Base-by-base conservation (phyloP, 2,329 filamentous ascomycete species). In the Aureobasidium leucospermi region DNA sequence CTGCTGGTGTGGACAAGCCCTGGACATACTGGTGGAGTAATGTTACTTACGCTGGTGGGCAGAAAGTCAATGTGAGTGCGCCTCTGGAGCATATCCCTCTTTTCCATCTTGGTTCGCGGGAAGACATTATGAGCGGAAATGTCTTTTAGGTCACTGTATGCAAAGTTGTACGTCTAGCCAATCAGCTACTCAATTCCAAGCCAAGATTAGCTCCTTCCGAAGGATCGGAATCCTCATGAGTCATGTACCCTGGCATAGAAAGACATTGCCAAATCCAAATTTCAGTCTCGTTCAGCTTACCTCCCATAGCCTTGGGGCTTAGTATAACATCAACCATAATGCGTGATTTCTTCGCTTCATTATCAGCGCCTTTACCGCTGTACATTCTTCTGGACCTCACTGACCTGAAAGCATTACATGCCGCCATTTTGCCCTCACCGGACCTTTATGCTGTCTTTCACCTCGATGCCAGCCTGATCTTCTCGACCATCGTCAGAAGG, bases 21-120 rank as follows among this genome's bases (percentile, higher is more conserved):
- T 75, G 73, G 73, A 74, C 71, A 23, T 73, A 74, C 58, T 74
- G 73, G 73, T 74, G 73, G 73, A 72, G 71, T 0, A 74, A 74
- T 56, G 58, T 67, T 32, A 74, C 71, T 32, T 74, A 70, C 66
- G 67, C 68, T n/a, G 73, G 72, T 4, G 72, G 73, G 1, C 71
- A 73, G 63, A 65, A 41, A 15, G 68, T 69, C 13, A 66, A 57
- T 10, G 68, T 69, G 2, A 64, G 65, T 11, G 63, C 67, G 42
- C 67, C 68, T 13, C 34, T 69, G 56, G 65, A 70, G 60, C 65
- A 68, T 56, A 68, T 70, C 46, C 67, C 68, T 9, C 43, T 70
- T 13, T 69, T 70, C 55, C 61, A 68, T 48, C 48, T 70, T 16
- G 67, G 68, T 0, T 62, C 46, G 1, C 63, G 67, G 28, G 64